Evolutionary conservation across 768 basidiomycete species (phyloP).

Genomic region (Pulveroboletus ravenelii): DNA sequence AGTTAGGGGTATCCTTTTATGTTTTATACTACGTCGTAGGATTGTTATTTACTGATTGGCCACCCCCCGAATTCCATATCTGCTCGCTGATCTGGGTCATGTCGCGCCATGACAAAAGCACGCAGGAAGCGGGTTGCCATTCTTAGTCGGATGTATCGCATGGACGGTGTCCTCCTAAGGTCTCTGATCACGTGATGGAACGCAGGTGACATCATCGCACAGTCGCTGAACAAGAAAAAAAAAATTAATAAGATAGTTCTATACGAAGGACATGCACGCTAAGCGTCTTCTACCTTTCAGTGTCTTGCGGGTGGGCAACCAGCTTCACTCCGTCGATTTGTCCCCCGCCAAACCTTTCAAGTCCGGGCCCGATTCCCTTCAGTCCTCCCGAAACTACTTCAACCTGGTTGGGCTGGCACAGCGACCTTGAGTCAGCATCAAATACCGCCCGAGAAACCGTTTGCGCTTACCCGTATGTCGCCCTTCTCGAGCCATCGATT

Average conservation of each 20-base stretch:
- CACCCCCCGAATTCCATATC: slow-evolving; percentile 30
- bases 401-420: slow-evolving; percentile 38
- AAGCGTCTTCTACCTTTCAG: slow-evolving; percentile 31
- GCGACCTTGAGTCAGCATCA: neutral
- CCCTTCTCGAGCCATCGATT: slow-evolving; percentile 29
- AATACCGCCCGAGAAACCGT: neutral
- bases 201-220: slow-evolving; percentile 12
- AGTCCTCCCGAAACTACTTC: slow-evolving; percentile 41
- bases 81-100: slow-evolving; percentile 23
- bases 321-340: slow-evolving; percentile 44
- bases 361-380: slow-evolving; percentile 37
- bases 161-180: slow-evolving; percentile 27
- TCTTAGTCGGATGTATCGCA: slow-evolving; percentile 28
- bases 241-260: slow-evolving; percentile 20
- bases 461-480: slow-evolving; percentile 26
- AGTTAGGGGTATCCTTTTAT: slow-evolving; percentile 12
- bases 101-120: slow-evolving; percentile 28
- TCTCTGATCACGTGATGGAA: slow-evolving; percentile 22
- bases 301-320: slow-evolving; percentile 41
- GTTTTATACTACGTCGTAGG: slow-evolving; percentile 13
- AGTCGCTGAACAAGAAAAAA: slow-evolving; percentile 20
- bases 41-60: slow-evolving; percentile 27
- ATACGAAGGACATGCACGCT: slow-evolving; percentile 15
- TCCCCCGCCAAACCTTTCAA: slow-evolving; percentile 38
- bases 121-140: slow-evolving; percentile 31